A percentile compares a stretch with the other conserved stretches of the same genome.
Evolutionary conservation across 108 stramenopile species (phyloP).

Genomic region (Nitzschia sp.): DNA sequence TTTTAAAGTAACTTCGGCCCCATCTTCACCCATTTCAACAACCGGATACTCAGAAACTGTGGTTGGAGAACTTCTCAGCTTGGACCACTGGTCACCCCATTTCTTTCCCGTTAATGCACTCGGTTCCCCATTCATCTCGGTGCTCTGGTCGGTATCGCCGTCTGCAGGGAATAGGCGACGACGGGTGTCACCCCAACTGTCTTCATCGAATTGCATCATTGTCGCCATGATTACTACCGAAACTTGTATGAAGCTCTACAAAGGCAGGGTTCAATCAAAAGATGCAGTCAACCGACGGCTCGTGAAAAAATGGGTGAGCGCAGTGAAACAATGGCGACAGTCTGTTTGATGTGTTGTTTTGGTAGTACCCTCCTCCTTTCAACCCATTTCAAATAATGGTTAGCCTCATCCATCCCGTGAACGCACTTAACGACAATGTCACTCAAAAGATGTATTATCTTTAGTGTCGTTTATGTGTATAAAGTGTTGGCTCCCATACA

Average conservation of each 20-base stretch:
- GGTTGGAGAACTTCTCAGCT: conserved; percentile 6
- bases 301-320: not conserved
- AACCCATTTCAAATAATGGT: too few relatives aligned
- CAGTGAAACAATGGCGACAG: too few relatives aligned
- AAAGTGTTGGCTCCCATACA: too few relatives aligned
- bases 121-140: too few relatives aligned
- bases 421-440: too few relatives aligned
- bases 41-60: conserved; percentile 7
- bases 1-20: conserved; percentile 31
- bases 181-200: conserved; percentile 8
- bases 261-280: not conserved
- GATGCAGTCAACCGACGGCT: not conserved
- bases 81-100: too few relatives aligned
- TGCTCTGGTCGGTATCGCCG: not conserved
- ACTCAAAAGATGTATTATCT: too few relatives aligned
- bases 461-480: too few relatives aligned
- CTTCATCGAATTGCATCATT: not conserved
- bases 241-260: not conserved
- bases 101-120: too few relatives aligned
- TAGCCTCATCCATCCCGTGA: too few relatives aligned
- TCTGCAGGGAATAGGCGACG: conserved; percentile 27
- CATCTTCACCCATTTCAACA: conserved; percentile 32
- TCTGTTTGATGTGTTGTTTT: too few relatives aligned
- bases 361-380: too few relatives aligned
- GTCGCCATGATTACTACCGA: not conserved